phyloP scores from a whole-genome alignment of 495 filamentous ascomycete genomes.

The Baudoinia panamericana region DNA sequence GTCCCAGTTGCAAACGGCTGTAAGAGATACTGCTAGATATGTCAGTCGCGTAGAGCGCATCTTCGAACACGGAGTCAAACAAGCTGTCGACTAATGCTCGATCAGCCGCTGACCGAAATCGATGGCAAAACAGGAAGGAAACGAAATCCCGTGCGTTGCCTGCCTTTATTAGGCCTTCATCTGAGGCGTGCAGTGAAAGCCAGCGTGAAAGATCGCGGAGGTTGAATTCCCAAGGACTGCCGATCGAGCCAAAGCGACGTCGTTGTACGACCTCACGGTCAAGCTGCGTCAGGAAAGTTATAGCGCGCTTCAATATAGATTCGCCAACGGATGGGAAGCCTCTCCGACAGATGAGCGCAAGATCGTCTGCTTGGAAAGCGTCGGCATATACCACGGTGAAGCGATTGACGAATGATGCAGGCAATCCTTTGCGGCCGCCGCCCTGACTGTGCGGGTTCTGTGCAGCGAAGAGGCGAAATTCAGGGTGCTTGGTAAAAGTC shows the following conservation, averaged over 20 bases:
- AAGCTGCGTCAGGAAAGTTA: constrained; percentile 67
- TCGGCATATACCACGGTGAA: constrained; percentile 97
- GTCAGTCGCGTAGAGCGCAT: constrained; percentile 27
- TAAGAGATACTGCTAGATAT: constrained; percentile 57
- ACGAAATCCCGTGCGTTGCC: constrained; percentile 54
- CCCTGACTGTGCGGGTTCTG: constrained; percentile 98
- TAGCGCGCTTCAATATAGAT: constrained; percentile 45
- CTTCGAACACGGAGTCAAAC: constrained; percentile 44
- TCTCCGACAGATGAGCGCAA: constrained; percentile 65
- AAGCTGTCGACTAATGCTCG: constrained; percentile 47
- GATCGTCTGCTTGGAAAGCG: constrained; percentile 64
- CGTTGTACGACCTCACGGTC: constrained; percentile 55
- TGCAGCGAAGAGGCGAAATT: constrained; percentile 87
- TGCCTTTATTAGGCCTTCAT: constrained; percentile 41
- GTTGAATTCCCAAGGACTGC: constrained; percentile 96
- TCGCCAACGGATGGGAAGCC: constrained; percentile 51
- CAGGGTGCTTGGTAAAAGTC: constrained; percentile 73
- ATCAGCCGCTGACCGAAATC: constrained; percentile 66
- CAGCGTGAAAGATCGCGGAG: constrained; percentile 83
- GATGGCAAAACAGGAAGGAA: constrained; percentile 70
- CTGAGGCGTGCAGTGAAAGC: constrained; percentile 56
- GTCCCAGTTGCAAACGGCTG: constrained; percentile 60
- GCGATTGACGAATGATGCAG: constrained; percentile 90
- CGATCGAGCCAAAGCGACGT: constrained; percentile 57
- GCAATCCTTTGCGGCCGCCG: constrained; percentile 87